Evolutionary conservation across 1,139 yeast genomes (phyloP).

Genomic region (Kodamaea derodonti): DNA sequence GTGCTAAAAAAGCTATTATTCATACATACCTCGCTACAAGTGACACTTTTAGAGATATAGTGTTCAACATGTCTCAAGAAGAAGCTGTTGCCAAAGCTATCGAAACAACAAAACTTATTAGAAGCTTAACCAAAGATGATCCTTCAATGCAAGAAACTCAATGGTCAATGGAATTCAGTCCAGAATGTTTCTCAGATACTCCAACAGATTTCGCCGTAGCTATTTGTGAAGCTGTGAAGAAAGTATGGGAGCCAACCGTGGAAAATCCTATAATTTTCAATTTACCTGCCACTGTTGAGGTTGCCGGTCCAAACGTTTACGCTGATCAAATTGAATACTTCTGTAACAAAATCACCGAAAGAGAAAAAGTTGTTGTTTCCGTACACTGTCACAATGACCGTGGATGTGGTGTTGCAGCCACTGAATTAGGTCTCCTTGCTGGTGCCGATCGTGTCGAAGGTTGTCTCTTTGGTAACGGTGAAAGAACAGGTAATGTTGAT

Average conservation of each 20-base stretch:
- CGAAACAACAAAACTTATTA: constrained; percentile 38
- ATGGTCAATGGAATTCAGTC: constrained; percentile 46
- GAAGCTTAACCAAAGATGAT: constrained; percentile 41
- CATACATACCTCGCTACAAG: constrained; percentile 48
- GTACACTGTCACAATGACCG: constrained; percentile 49
- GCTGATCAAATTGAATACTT: constrained; percentile 51
- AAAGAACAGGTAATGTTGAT: constrained; percentile 50
- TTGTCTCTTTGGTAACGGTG: constrained; percentile 49
- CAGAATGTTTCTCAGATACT: constrained; percentile 46
- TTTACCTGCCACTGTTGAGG: constrained; percentile 49
- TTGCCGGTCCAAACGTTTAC: constrained; percentile 46
- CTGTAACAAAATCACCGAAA: constrained; percentile 36
- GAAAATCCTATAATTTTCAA: constrained; percentile 44
- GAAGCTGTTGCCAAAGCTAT: constrained; percentile 41
- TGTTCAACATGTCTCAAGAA: constrained; percentile 40
- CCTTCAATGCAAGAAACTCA: constrained; percentile 36
- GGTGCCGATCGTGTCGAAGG: constrained; percentile 53
- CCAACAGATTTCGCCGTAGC: constrained; percentile 41
- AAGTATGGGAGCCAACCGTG: constrained; percentile 44
- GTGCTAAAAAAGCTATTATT: constrained; percentile 46
- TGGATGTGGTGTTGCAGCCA: constrained; percentile 50
- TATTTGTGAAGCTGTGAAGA: constrained; percentile 45
- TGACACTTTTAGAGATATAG: constrained; percentile 45
- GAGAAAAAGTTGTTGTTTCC: constrained; percentile 44
- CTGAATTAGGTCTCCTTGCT: constrained; percentile 46